Percentiles rank a stretch among this genome's conserved stretches.
These are phyloP conservation scores for Tolypocladium paradoxum DNA, from an alignment of 2,329 filamentous ascomycete genomes.

Conservation along the genomic window DNA sequence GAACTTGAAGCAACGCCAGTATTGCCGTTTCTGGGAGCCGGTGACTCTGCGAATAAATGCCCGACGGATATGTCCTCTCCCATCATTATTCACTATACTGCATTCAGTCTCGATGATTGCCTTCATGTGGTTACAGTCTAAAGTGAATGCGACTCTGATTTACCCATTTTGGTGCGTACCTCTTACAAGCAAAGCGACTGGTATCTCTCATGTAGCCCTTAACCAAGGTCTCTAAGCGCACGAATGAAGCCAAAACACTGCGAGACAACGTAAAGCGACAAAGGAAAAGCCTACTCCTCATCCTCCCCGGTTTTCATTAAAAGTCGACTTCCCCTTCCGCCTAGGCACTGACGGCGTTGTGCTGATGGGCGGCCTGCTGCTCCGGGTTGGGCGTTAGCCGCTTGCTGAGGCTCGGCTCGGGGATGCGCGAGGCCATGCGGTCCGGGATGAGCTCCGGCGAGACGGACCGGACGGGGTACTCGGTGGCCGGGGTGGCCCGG, in stretches of 20 bases:
- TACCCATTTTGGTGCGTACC: constrained; percentile 1
- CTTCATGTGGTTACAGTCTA: neutral
- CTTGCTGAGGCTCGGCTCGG: constrained; percentile 32
- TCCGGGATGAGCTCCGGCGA: constrained; percentile 53
- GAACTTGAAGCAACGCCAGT: too few relatives aligned
- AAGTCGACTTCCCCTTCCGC: neutral
- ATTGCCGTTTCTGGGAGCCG: too few relatives aligned
- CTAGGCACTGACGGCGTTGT: constrained; percentile 9
- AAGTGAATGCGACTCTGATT: neutral
- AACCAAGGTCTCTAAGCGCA: neutral
- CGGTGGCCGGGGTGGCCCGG: constrained; percentile 41
- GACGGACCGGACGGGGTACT: constrained; percentile 43
- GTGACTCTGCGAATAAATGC: too few relatives aligned
- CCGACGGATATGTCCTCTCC: too few relatives aligned
- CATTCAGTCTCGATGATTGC: neutral
- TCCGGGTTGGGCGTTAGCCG: constrained; percentile 39
- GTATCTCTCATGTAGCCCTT: neutral
- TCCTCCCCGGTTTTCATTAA: neutral
- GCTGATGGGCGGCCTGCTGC: constrained; percentile 19
- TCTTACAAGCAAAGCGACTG: neutral
- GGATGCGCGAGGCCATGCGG: constrained; percentile 48
- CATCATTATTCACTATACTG: too few relatives aligned
- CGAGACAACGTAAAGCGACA: neutral
- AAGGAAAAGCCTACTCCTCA: neutral
- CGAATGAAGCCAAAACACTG: neutral